Evolutionary conservation across 2,329 filamentous ascomycete species (phyloP).

Genomic region (Colletotrichum incanum): DNA sequence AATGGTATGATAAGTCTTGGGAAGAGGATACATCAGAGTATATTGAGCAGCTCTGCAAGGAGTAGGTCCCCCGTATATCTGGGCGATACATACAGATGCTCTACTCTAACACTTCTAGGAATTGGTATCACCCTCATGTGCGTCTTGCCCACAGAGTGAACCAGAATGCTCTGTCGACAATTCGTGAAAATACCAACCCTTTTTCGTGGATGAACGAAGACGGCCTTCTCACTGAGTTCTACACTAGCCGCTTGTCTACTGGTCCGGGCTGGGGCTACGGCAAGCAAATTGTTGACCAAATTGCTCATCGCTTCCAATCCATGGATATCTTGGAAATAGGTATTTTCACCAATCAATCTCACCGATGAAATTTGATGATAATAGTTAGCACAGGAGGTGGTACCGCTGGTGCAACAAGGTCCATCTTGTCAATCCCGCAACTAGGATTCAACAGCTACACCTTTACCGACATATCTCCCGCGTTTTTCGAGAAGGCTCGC

Average conservation of each 20-base stretch:
- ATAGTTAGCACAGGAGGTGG: constrained; percentile 4
- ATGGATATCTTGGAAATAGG: constrained; percentile 50
- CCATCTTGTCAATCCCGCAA: constrained; percentile 8
- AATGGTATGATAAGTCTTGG: not conserved
- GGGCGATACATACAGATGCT: not conserved
- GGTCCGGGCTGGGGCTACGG: constrained; percentile 18
- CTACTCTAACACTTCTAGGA: not conserved
- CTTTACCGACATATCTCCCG: constrained; percentile 47
- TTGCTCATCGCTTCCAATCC: constrained; percentile 8
- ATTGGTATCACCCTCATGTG: constrained; percentile 5
- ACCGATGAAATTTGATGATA: not conserved
- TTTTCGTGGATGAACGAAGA: constrained; percentile 22
- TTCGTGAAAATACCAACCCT: constrained; percentile 22
- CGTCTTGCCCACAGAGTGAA: not conserved
- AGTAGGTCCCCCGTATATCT: not conserved
- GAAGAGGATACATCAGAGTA: not conserved
- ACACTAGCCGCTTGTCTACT: constrained; percentile 8
- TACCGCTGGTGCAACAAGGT: constrained; percentile 12
- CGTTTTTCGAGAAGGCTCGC: constrained; percentile 46
- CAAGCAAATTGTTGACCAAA: not conserved
- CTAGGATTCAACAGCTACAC: constrained; percentile 43
- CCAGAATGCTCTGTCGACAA: constrained; percentile 7
- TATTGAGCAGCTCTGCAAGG: not conserved
- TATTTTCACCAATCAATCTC: not conserved
- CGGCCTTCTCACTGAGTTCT: constrained; percentile 18